Conservation (phyloP, 2,329 filamentous ascomycete genomes). For the Beauveria australis region DNA sequence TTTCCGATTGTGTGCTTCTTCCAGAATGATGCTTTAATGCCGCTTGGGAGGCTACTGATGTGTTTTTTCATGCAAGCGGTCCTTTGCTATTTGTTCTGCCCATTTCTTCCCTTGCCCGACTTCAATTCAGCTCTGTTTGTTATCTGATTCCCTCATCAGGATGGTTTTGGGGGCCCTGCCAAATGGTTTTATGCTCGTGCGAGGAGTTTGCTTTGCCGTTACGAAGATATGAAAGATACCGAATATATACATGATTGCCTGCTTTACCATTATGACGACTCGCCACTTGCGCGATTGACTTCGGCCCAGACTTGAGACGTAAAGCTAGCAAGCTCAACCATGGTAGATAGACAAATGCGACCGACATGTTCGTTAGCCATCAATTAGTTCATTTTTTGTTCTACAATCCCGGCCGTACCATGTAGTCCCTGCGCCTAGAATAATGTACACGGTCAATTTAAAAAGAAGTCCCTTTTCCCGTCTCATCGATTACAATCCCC, state of each 20-base stretch:
- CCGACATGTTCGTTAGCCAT: background rate
- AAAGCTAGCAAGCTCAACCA: too few relatives aligned
- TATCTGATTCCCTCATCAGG: too few relatives aligned
- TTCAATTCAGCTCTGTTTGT: background rate
- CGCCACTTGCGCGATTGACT: too few relatives aligned
- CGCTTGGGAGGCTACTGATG: background rate
- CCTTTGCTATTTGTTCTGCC: background rate
- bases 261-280: too few relatives aligned
- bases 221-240: too few relatives aligned
- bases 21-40: background rate
- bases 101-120: background rate
- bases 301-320: too few relatives aligned
- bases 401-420: background rate
- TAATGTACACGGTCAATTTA: background rate
- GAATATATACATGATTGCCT: too few relatives aligned
- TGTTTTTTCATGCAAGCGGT: background rate
- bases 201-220: too few relatives aligned
- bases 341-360: too few relatives aligned
- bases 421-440: background rate
- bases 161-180: too few relatives aligned
- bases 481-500: background rate
- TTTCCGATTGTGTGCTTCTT: background rate
- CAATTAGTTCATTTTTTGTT: background rate
- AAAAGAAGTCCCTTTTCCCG: background rate
- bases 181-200: too few relatives aligned